A percentile compares a stretch with the other conserved stretches of the same genome.
Conservation (phyloP, 2,329 filamentous ascomycete genomes). For the Nigrospora oryzae region DNA sequence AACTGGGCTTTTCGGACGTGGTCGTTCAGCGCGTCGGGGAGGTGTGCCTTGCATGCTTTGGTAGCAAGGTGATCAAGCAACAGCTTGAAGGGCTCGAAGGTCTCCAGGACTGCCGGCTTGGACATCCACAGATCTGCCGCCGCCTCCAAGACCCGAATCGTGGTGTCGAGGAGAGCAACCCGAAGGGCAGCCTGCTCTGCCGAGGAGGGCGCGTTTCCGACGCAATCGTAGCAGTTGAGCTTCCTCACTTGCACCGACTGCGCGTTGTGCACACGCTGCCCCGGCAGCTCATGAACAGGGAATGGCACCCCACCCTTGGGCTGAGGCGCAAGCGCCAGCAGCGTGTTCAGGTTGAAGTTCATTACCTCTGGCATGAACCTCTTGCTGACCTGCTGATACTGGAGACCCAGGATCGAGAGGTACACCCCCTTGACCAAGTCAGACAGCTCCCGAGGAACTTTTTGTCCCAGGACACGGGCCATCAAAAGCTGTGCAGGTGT, state of each 20-base stretch:
- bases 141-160: slow-evolving; percentile 55
- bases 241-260: slow-evolving; percentile 35
- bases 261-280: slow-evolving; percentile 40
- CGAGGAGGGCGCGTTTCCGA: slow-evolving; percentile 19
- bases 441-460: slow-evolving; percentile 52
- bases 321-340: slow-evolving; percentile 56
- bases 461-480: slow-evolving; percentile 73
- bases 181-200: slow-evolving; percentile 27
- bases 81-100: slow-evolving; percentile 57
- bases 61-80: slow-evolving; percentile 54
- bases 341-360: slow-evolving; percentile 69
- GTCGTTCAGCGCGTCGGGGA: slow-evolving; percentile 34
- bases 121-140: slow-evolving; percentile 66
- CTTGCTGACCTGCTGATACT: slow-evolving; percentile 78
- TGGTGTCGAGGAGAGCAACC: slow-evolving; percentile 51
- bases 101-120: slow-evolving; percentile 69
- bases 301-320: slow-evolving; percentile 28
- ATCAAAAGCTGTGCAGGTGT: slow-evolving; percentile 87
- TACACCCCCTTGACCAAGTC: slow-evolving; percentile 71
- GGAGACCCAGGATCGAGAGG: slow-evolving; percentile 67
- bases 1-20: slow-evolving; percentile 30
- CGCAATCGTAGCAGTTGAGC: slow-evolving; percentile 52
- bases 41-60: slow-evolving; percentile 39
- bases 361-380: slow-evolving; percentile 84
- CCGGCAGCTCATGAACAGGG: slow-evolving; percentile 48